Percentiles rank a stretch among this genome's conserved stretches.
phyloP scores from a whole-genome alignment of 2,329 filamentous ascomycete genomes.

The Apiospora phragmitis region DNA sequence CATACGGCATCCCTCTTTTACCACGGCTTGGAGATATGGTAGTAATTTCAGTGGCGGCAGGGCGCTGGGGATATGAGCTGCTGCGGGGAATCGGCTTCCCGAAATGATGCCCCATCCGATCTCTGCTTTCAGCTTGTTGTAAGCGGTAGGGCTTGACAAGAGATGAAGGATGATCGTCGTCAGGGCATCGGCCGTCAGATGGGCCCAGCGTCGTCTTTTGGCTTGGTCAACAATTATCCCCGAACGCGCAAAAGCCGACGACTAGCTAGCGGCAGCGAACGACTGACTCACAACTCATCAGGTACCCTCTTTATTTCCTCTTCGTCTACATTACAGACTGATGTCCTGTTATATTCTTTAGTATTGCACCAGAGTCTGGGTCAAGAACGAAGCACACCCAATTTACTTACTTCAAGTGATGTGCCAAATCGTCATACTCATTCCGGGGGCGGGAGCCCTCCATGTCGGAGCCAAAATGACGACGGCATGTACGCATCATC shows the following conservation, averaged over 20 bases:
- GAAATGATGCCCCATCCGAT: constrained; percentile 39
- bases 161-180: constrained; percentile 48
- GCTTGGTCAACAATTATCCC: neutral
- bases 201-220: constrained; percentile 45
- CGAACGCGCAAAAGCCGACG: neutral
- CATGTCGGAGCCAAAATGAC: neutral
- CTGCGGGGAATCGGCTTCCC: constrained; percentile 20
- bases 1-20: constrained; percentile 41
- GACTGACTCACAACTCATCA: constrained; percentile 21
- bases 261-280: neutral
- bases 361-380: neutral
- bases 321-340: constrained; percentile 11
- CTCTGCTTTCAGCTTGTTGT: constrained; percentile 19
- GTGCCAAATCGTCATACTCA: neutral
- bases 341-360: neutral
- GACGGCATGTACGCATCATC: neutral
- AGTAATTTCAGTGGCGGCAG: constrained; percentile 27
- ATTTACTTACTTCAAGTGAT: neutral
- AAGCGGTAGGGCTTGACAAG: constrained; percentile 38
- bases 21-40: constrained; percentile 38
- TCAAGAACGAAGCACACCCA: neutral
- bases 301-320: constrained; percentile 18
- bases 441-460: too few species aligned
- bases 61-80: constrained; percentile 26
- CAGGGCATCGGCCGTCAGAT: constrained; percentile 50